Conservation (phyloP, 495 filamentous ascomycete species). For the Neurospora sp. region DNA sequence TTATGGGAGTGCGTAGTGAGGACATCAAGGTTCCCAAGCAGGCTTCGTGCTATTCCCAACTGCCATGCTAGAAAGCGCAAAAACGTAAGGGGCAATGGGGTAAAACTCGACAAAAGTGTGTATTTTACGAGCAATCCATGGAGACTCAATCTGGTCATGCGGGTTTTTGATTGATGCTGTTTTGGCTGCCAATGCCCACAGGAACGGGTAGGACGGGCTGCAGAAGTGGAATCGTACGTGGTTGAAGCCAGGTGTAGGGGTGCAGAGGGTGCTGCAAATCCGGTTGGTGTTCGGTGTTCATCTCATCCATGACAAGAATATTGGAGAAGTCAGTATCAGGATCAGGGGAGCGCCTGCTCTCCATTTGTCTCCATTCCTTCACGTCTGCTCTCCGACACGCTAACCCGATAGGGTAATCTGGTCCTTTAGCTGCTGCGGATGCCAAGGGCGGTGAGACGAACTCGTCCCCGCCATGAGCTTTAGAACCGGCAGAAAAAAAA, state of each 20-base stretch:
- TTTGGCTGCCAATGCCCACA: background rate
- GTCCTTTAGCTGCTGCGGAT: background rate
- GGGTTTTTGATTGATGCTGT: background rate
- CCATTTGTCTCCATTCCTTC: background rate
- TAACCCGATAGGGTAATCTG: background rate
- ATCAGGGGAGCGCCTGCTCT: background rate
- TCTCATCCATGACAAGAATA: background rate
- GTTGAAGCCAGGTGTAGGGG: background rate
- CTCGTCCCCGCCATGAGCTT: slow-evolving; percentile 11
- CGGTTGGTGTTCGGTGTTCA: background rate
- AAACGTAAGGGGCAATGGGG: background rate
- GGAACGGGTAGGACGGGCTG: background rate
- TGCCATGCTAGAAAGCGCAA: background rate
- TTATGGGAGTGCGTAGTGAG: background rate
- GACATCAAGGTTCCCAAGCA: background rate
- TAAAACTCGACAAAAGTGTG: background rate
- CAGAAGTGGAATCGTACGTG: background rate
- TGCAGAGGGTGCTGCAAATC: background rate
- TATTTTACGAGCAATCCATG: background rate
- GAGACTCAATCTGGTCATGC: background rate
- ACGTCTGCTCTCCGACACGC: background rate
- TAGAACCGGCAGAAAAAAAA: slow-evolving; percentile 25
- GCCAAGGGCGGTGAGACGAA: slow-evolving; percentile 14
- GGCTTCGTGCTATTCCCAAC: background rate
- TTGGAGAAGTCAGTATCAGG: background rate